Percentiles rank a stretch among this genome's conserved stretches.
Evolutionary conservation across 768 basidiomycete genomes (phyloP).

Genomic region (Leccinum arenicola): DNA sequence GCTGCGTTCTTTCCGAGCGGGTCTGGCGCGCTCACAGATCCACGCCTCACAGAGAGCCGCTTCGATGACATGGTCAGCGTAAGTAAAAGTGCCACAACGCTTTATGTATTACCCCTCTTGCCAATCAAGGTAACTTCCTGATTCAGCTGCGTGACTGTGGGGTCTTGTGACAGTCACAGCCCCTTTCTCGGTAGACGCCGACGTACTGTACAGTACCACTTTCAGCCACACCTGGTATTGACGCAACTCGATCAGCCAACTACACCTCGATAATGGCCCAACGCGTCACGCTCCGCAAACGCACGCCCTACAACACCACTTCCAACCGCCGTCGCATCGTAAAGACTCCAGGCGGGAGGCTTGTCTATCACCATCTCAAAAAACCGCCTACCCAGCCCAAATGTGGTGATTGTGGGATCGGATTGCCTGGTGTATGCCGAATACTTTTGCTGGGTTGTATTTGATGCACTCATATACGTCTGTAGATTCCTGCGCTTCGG

Average conservation of each 20-base stretch:
- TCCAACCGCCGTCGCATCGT: slow-evolving; percentile 94
- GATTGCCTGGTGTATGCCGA: slow-evolving; percentile 87
- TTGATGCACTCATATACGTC: not conserved
- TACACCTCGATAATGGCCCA: slow-evolving; percentile 72
- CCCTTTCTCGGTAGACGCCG: slow-evolving; percentile 16
- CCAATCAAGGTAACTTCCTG: slow-evolving; percentile 1
- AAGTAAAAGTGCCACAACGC: not conserved
- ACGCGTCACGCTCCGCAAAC: slow-evolving; percentile 99
- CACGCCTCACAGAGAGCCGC: slow-evolving; percentile 55
- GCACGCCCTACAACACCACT: slow-evolving; percentile 96
- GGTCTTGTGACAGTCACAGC: not conserved
- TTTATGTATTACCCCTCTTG: not conserved
- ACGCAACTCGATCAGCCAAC: not conserved
- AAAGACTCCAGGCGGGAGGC: slow-evolving; percentile 98
- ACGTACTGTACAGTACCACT: slow-evolving; percentile 20
- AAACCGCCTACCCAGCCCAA: slow-evolving; percentile 90
- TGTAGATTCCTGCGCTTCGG: slow-evolving; percentile 89
- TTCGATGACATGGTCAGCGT: slow-evolving; percentile 1
- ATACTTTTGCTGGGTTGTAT: not conserved
- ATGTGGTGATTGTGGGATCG: slow-evolving; percentile 97
- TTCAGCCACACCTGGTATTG: slow-evolving; percentile 18
- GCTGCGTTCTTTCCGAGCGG: slow-evolving; percentile 58
- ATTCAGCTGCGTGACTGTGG: not conserved
- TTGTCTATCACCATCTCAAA: slow-evolving; percentile 97
- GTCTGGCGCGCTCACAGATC: slow-evolving; percentile 67